Evolutionary conservation across 2,329 filamentous ascomycete genomes (phyloP).

Genomic region (Calonectria pseudoreteaudii): DNA sequence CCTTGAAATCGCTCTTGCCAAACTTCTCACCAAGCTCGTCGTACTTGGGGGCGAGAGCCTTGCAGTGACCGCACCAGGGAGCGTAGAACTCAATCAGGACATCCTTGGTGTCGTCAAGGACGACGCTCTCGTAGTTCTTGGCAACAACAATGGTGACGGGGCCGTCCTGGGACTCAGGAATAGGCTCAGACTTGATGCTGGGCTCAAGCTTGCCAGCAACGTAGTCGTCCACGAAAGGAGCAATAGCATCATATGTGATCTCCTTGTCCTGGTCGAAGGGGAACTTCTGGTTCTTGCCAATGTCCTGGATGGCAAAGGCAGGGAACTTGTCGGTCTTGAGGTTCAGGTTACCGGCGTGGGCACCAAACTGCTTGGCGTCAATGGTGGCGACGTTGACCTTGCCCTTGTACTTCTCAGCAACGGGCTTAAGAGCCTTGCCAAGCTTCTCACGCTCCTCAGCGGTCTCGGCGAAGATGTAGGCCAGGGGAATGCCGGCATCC

Average conservation of each 20-base stretch:
- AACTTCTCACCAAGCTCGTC: constrained; percentile 88
- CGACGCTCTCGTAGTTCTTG: constrained; percentile 91
- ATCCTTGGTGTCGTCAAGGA: constrained; percentile 95
- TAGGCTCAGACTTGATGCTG: constrained; percentile 97
- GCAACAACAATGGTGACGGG: constrained; percentile 90
- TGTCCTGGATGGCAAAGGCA: constrained; percentile 97
- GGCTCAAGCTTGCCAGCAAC: constrained; percentile 88
- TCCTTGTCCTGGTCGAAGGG: constrained; percentile 88
- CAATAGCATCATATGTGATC: constrained; percentile 78
- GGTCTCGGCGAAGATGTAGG: constrained; percentile 97
- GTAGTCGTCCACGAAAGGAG: constrained; percentile 88
- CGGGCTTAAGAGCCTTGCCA: constrained; percentile 80
- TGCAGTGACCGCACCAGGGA: constrained; percentile 99
- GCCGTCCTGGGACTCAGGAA: constrained; percentile 93
- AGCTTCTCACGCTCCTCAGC: constrained; percentile 88
- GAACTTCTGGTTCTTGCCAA: constrained; percentile 95
- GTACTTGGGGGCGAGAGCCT: constrained; percentile 96
- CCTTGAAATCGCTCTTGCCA: constrained; percentile 81
- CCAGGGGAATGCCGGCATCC: constrained; percentile 89
- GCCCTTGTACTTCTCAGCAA: constrained; percentile 94
- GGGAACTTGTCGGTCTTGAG: constrained; percentile 96
- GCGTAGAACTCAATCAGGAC: constrained; percentile 99
- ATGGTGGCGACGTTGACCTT: constrained; percentile 98
- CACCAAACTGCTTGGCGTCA: constrained; percentile 92
- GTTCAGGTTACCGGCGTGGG: constrained; percentile 97